Conservation (phyloP, 2,329 filamentous ascomycete species). For the Teratosphaeria pseudoeucalypti region DNA sequence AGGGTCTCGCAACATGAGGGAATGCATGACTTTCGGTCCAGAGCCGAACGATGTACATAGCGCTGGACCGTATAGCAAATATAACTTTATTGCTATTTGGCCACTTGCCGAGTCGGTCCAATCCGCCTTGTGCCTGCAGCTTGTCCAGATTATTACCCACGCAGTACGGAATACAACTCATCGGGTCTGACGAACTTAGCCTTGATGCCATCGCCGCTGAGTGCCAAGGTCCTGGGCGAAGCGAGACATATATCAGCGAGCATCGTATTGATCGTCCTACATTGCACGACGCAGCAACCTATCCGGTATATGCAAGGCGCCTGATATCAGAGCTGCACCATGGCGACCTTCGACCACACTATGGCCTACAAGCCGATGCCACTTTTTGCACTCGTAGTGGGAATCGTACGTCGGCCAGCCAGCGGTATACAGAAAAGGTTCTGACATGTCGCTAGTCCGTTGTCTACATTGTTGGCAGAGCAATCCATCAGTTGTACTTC, state of each 20-base stretch:
- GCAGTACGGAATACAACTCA: no score
- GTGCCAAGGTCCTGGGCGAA: not conserved
- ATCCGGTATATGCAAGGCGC: no score
- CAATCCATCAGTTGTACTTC: constrained; percentile 25
- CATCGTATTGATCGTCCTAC: not conserved
- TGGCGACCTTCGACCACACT: not conserved
- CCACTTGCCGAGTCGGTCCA: not conserved
- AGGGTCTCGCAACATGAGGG: not conserved
- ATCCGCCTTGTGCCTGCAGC: not conserved
- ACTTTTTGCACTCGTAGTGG: not conserved
- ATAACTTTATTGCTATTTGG: not conserved
- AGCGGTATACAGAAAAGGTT: not conserved
- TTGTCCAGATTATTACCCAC: not conserved
- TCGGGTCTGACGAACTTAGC: not conserved
- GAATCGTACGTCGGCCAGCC: not conserved
- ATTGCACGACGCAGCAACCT: not conserved
- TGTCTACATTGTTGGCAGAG: not conserved
- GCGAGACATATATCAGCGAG: not conserved
- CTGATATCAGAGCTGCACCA: not conserved
- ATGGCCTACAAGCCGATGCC: not conserved
- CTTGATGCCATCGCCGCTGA: not conserved
- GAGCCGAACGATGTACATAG: no score
- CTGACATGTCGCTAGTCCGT: not conserved
- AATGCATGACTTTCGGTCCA: not conserved
- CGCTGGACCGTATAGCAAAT: no score